Evolutionary conservation across 345 rosid species (phyloP), one percentile per base, ranked within the genome.

Genomic region (Lumnitzera littorea): DNA sequence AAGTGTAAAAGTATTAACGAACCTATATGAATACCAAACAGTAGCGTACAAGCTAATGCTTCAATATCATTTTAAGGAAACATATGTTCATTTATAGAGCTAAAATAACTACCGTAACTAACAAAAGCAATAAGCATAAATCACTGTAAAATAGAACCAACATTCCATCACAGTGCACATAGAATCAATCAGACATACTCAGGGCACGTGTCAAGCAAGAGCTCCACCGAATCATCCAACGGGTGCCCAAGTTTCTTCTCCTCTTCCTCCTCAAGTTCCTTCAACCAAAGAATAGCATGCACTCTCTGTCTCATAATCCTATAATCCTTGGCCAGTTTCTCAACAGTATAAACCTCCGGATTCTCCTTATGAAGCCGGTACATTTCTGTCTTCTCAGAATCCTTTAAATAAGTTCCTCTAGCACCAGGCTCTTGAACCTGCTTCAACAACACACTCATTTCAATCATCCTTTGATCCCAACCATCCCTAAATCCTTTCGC

Each of bases 271-370:
- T 94, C 97, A 54, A 80, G 76, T 68, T 94, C 85, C 67, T 94
- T 94, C 64, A 90, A 77, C 91, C 95, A 94, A 69, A 94, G 91
- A 71, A 94, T 90, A 9, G 97, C 96, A 58, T 90, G 95, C 61
- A 94, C 97, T 66, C 97, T 82, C 78, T 94, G 99, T 70, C 97
- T 84, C 97, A 94, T 86, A 41, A 94, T 79, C 81, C 95, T 86
- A 58, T 78, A 94, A 71, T 94, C 97, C 69, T 88, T 94, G 12
- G 99, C 92, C 70, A 90, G 86, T 74, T 68, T 84, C 75, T 84
- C 89, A 62, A 90, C 67, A 0, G 95, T 88, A 72, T 94, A 83
- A 1, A 82, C 84, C 71, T 83, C 97, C 1, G 95, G 97, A 67
- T 88, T 79, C 74, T 90, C 75, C 73, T 90, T 88, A 64, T 88